Conservation (phyloP, 1,284 basidiomycete species). For the Moesziomyces sp. region DNA sequence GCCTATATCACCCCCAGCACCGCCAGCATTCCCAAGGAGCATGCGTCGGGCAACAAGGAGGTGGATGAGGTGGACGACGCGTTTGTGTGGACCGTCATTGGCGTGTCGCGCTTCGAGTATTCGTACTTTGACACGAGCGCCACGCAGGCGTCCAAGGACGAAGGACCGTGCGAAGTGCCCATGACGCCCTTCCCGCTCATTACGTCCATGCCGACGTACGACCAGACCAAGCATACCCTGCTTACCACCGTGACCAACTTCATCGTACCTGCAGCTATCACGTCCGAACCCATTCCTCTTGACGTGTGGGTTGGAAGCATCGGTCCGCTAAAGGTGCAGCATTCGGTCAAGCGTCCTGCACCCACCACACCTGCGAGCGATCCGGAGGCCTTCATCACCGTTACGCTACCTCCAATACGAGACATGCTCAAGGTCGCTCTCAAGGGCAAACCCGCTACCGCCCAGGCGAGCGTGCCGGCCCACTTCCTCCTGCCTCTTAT, state of each 20-base stretch:
- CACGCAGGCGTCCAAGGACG: slow-evolving; percentile 78
- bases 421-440: slow-evolving; percentile 36
- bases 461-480: slow-evolving; percentile 2
- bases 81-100: slow-evolving; percentile 93
- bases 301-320: slow-evolving; percentile 89
- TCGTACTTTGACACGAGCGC: slow-evolving; percentile 91
- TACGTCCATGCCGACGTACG: slow-evolving; percentile 81
- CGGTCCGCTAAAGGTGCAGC: slow-evolving; percentile 73
- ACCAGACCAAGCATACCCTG: slow-evolving; percentile 77
- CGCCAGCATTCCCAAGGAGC: slow-evolving; percentile 77
- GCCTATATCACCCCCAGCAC: slow-evolving; percentile 80
- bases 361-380: slow-evolving; percentile 8
- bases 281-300: slow-evolving; percentile 73
- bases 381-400: slow-evolving; percentile 46
- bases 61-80: slow-evolving; percentile 92
- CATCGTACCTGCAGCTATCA: slow-evolving; percentile 60
- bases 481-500: slow-evolving; percentile 58
- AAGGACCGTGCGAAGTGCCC: slow-evolving; percentile 69
- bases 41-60: slow-evolving; percentile 74
- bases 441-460: slow-evolving; percentile 2
- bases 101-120: slow-evolving; percentile 91
- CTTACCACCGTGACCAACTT: slow-evolving; percentile 76
- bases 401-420: slow-evolving; percentile 45
- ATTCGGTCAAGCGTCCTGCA: slow-evolving; percentile 17
- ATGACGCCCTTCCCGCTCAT: slow-evolving; percentile 88